phyloP scores from a whole-genome alignment of 106 monocot species.

The Chionographis japonica region DNA sequence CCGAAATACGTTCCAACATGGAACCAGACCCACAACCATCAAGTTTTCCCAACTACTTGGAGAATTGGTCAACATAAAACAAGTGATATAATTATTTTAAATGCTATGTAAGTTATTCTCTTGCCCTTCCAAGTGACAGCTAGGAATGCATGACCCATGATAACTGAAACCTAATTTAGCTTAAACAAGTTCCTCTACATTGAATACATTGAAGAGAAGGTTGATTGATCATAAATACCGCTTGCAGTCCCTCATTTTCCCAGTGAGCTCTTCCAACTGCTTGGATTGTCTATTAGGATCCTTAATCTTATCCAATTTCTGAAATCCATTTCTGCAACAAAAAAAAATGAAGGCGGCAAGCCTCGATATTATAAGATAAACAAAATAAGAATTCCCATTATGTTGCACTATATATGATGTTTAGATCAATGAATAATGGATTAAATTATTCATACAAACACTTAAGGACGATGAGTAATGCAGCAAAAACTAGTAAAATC shows the following conservation, averaged over 20 bases:
- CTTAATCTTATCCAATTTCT: constrained; percentile 83
- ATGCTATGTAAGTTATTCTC: too few species aligned
- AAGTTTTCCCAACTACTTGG: background rate
- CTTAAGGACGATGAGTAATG: too few species aligned
- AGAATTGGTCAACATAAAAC: too few species aligned
- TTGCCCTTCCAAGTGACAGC: too few species aligned
- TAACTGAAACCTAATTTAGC: too few species aligned
- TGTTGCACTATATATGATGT: background rate
- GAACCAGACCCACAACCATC: background rate
- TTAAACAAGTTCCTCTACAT: background rate
- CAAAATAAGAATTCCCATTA: background rate
- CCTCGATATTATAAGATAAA: constrained; percentile 15
- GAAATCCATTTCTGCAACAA: constrained; percentile 73
- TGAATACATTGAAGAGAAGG: background rate
- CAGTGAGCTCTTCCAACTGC: constrained; percentile 81
- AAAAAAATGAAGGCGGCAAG: constrained; percentile 1
- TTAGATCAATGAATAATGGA: too few species aligned
- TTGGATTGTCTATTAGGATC: constrained; percentile 60
- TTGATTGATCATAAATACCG: constrained; percentile 23
- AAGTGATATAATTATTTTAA: too few species aligned
- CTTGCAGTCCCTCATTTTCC: constrained; percentile 83
- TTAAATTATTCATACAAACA: too few species aligned
- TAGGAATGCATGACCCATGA: too few species aligned
- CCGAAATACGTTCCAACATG: too few species aligned
- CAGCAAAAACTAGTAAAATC: too few species aligned